Evolutionary conservation across 2,329 filamentous ascomycete species (phyloP), one percentile per base, ranked within the genome.

Genomic region (Paramyrothecium roridum): DNA sequence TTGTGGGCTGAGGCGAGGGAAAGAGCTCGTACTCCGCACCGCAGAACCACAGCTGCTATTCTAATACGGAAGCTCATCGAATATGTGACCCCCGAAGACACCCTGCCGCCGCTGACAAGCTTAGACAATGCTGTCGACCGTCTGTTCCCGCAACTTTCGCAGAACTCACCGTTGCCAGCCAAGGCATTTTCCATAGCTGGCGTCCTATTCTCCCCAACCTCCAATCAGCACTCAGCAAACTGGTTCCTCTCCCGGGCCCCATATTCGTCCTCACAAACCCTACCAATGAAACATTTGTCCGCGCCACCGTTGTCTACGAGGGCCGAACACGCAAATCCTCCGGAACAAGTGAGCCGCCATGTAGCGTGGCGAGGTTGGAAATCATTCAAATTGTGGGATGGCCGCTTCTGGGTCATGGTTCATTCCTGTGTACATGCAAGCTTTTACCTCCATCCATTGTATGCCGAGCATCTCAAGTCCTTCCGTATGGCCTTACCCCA

Each of bases 321-420:
- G 52, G 61, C 37, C 12, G 13, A 16, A 19, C 11, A 30, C n/a
- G 20, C 46, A 34, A 52, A 48, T 6, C n/a, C 49, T 16, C 54
- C 54, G 11, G 58, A 55, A 30, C 54, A 57, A 22, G 16, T 51
- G 6, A 48, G 33, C 17, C 59, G 58, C 8, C 56, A 55, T 26
- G 48, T 33, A 16, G 52, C 56, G 30, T 63, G 75, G 70, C 56
- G 61, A 10, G 63, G 61, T 23, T 74, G 70, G 69, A 70, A 65
- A 48, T 64, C 59, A 20, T 60, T 64, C 13, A 65, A 66, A 49
- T 66, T 80, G 53, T 88, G 79, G 72, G 85, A 88, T 66, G 81
- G 83, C 0, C 81, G 85, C 2, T 88, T 80, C 68, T 88, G 85
- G 85, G 68, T 87, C 17, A 74, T 77, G 17, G 54, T 84, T 11